Evolutionary conservation across 768 basidiomycete genomes (phyloP), one percentile per base, ranked within the genome.

Genomic region (Russula ochroleuca): DNA sequence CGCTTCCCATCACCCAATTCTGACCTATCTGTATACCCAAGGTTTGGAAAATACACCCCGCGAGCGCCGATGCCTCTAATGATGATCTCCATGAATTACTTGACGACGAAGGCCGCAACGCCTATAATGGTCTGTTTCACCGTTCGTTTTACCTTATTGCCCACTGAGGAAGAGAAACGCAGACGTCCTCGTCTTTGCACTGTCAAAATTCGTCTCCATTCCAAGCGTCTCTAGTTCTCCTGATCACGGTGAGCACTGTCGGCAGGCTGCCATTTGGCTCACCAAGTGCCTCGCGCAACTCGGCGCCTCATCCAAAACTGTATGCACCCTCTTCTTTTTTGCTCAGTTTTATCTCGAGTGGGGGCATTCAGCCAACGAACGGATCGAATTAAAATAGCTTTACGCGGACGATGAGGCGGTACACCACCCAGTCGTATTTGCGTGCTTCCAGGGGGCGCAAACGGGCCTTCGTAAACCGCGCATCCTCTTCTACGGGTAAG

Each of bases 181-280:
- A 84, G 92, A 93, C 68, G 84, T 85, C 14, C 79, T 95, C 78
- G 79, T 85, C 2, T 88, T 87, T 69, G 91, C 91, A 0, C 78
- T 96, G 6, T 85, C 88, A 0, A 89, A 90, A 70, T 92, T 99
- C 66, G 80, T 97, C 7, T 85, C 92, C 0, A 90, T 94, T 47
- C 91, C 87, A 1, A 96, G 94, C 50, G 82, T 99, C 55, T 94
- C 92, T 70, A 84, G 81, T 53, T 79, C 80, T 61, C 80, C 83
- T 1, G 71, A 75, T 1, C 84, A 90, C 71, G 80, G 84, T 60
- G 92, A 93, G 73, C 88, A 95, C 72, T 99, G 97, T 72, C 83
- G 94, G 57, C 96, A 98, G 72, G 91, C 93, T 1, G 94, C 94
- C 6, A 87, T 95, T 49, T 94, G 94, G 87, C 75, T 98, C 61